Base-by-base conservation (phyloP, 192 early-diverging fungal species). In the Podila horticola region DNA sequence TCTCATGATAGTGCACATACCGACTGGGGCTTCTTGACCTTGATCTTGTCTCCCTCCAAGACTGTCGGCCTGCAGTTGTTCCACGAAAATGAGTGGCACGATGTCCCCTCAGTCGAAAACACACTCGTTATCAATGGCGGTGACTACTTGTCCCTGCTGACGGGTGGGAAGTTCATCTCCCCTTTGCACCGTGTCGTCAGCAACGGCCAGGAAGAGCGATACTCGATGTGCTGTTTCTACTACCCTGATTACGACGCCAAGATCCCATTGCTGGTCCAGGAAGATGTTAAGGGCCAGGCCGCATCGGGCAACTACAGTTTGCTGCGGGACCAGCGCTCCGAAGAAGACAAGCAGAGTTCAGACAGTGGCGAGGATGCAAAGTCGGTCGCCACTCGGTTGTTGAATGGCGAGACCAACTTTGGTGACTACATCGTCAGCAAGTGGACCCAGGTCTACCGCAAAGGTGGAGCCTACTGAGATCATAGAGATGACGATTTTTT, bases 1-100 rank as follows among this genome's bases (percentile, higher is more conserved):
- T 5, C 31, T 48, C 28, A 17, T 34, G 26, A 29, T 67, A 81
- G 77, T 34, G 77, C 77, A 26, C 74, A 77, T 26, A 74, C 71
- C 11, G 84, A 92, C 70, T 91, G 91, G 91, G 91, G 91, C 9
- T 88, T 88, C 67, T 65, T 92, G 29, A 92, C 91, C 0, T 52
- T 92, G 34, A 88, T 92, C 33, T 61, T 84, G 29, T 85, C 85
- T 45, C 82, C 83, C 0, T 85, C 79, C 34, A 75, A 84, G 62
- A 66, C 81, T 6, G 76, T 82, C 7, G 89, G 88, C 3, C 69
- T 91, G 26, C 88, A 91, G 48, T 65, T 90, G 12, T 82, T 69
- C 62, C 64, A 79, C 31, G 74, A 84, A 20, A 83, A 68, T 24
- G 50, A 59, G 28, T 90, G 89, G 88, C 64, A 79, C 8, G 87